Conservation (phyloP, 2,329 filamentous ascomycete species). For the Aspergillus viridinutans region DNA sequence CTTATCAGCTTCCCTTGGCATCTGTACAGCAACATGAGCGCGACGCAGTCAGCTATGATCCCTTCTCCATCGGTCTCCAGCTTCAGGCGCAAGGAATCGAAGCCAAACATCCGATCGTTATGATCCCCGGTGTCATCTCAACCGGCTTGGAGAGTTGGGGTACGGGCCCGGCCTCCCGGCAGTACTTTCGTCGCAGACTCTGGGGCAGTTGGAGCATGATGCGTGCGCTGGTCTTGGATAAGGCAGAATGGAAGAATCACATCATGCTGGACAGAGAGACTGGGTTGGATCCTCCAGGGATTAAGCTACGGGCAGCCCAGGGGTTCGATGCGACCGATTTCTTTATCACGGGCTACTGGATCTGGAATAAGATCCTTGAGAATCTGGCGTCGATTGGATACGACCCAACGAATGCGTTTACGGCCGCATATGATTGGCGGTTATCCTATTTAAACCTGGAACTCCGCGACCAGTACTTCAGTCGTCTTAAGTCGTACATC, state of each 20-base stretch:
- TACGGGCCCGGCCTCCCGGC: constrained; percentile 75
- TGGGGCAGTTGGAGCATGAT: constrained; percentile 99
- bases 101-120: constrained; percentile 85
- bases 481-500: constrained; percentile 81
- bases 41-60: constrained; percentile 85
- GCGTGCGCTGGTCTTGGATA: constrained; percentile 86
- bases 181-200: constrained; percentile 88
- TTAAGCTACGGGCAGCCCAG: constrained; percentile 89
- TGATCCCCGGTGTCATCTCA: constrained; percentile 97
- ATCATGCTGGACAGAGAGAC: constrained; percentile 94
- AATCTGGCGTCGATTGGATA: constrained; percentile 95
- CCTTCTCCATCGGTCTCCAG: constrained; percentile 84
- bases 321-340: constrained; percentile 98
- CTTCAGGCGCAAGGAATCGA: constrained; percentile 74
- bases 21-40: constrained; percentile 68
- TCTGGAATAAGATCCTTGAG: constrained; percentile 98
- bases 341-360: constrained; percentile 80
- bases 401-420: constrained; percentile 72
- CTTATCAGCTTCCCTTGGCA: constrained; percentile 4
- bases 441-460: constrained; percentile 88
- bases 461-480: constrained; percentile 88
- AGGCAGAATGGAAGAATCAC: constrained; percentile 90
- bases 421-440: constrained; percentile 82
- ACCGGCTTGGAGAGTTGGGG: constrained; percentile 97
- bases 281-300: constrained; percentile 80